Evolutionary conservation across 768 basidiomycete species (phyloP), one percentile per base, ranked within the genome.

Genomic region (Tylopilus rubrobrunneus): DNA sequence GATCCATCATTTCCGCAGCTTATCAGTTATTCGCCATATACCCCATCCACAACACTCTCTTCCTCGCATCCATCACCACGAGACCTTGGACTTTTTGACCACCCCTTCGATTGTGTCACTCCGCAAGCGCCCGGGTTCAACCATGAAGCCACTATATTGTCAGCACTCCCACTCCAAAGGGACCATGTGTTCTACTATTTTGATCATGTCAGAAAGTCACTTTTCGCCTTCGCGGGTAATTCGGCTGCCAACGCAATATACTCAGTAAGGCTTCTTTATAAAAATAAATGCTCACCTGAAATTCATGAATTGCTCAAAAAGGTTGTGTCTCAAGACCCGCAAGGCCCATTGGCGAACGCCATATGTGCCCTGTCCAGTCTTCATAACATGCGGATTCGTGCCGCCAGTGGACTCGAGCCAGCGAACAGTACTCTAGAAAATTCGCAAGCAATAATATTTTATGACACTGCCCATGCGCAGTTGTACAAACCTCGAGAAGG

Each of bases 131-230:
- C 68, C 52, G 48, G 67, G 33, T 69, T 65, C 48, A 57, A 45
- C 45, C 65, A 56, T 1, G 67, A 65, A 25, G 5, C 47, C 15
- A 49, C 52, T 29, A 52, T 60, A 14, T 56, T 77, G 49, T 55
- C 71, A 27, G 70, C 70, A 39, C 77, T 79, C 57, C 73, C 71
- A 51, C 67, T 79, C 39, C 79, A 82, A 59, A 76, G 78, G 51
- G 79, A 83, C 36, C 79, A 84, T 56, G 80, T 88, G 49, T 72
- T 83, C 60, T 87, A 89, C 69, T 91, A 89, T 68, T 89, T 92
- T 65, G 79, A 82, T 49, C 77, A 85, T 55, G 84, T 90, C 56
- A 81, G 82, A 21, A 80, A 79, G 59, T 72, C 84, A 53, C 84
- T 89, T 62, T 84, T 81, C 59, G 74, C 82, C 39, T 87, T 89